Conservation (phyloP, 345 rosid genomes). For the Cochlearia excelsa region DNA sequence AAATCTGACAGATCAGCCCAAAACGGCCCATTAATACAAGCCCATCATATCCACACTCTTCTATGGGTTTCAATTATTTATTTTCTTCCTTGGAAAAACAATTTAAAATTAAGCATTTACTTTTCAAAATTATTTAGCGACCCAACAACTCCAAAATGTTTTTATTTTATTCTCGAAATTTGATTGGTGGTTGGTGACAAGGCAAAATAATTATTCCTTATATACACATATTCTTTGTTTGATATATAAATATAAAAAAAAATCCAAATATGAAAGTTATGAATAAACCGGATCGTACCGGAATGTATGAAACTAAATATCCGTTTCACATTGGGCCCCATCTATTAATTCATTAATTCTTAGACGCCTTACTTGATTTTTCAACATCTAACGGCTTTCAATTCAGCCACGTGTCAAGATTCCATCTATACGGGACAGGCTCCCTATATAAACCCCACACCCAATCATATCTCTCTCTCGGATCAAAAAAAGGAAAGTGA, state of each 20-base stretch:
- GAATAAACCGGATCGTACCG: slow-evolving; percentile 18
- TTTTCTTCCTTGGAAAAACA: no score
- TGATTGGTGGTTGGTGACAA: slow-evolving; percentile 7
- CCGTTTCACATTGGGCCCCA: slow-evolving; percentile 13
- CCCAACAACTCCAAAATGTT: slow-evolving; percentile 3
- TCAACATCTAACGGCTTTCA: neutral
- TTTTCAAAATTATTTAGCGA: no score
- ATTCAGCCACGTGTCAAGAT: slow-evolving; percentile 15
- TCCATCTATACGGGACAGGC: neutral
- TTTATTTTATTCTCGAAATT: no score
- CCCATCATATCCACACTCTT: no score
- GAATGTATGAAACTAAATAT: slow-evolving; percentile 10
- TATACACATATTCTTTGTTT: neutral
- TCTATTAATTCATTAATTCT: neutral
- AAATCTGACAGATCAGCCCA: no score
- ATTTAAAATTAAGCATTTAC: no score
- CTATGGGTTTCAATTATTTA: no score
- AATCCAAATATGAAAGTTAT: slow-evolving; percentile 11
- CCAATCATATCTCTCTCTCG: slow-evolving; percentile 18
- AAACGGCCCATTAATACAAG: no score
- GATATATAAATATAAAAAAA: neutral
- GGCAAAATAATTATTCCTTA: neutral
- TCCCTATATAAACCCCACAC: slow-evolving; percentile 11
- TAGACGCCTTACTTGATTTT: slow-evolving; percentile 7
- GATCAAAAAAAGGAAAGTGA: neutral